Evolutionary conservation across 805 yeast genomes (phyloP), one percentile per base, ranked within the genome.

Genomic region (Candida verbasci): DNA sequence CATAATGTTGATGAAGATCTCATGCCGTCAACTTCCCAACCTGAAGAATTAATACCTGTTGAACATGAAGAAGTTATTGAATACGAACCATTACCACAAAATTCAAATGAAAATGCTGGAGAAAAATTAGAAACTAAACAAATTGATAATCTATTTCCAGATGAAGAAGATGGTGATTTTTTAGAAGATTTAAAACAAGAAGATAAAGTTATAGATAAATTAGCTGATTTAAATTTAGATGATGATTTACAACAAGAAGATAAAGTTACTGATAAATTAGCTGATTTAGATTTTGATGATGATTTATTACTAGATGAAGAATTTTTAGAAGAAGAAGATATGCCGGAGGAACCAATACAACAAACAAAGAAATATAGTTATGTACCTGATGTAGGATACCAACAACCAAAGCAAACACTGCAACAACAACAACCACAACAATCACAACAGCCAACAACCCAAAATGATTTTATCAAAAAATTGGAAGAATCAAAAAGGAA

Each of bases 401-500:
- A n/a, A n/a, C n/a, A n/a, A n/a, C n/a, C n/a, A n/a, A n/a, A n/a
- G n/a, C n/a, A 34, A 12, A 39, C 49, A n/a, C 28, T 30, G 7
- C 41, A 10, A 20, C 28, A 29, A 20, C 29, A 11, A 5, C 17
- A 22, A 17, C 16, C 20, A 16, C 25, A 31, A 24, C 35, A 22
- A 20, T 17, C 34, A 14, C 40, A 38, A 14, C 28, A 37, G 18
- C 30, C 41, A 7, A 31, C 29, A 33, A 22, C 28, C 24, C 12
- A 25, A 4, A 15, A 33, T 14, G 43, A 47, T 7, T 44, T 46
- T 29, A 40, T 31, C 4, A 42, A 48, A 38, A 62, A 65, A 31
- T 50, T 76, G 12, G 65, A 63, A 36, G 58, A 56, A n/a, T 63
- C 64, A 26, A 79, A 80, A 54, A 72, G 73, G 47, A 80, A 77